phyloP scores from a whole-genome alignment of 2,329 filamentous ascomycete species.

The Biscogniauxia marginata region DNA sequence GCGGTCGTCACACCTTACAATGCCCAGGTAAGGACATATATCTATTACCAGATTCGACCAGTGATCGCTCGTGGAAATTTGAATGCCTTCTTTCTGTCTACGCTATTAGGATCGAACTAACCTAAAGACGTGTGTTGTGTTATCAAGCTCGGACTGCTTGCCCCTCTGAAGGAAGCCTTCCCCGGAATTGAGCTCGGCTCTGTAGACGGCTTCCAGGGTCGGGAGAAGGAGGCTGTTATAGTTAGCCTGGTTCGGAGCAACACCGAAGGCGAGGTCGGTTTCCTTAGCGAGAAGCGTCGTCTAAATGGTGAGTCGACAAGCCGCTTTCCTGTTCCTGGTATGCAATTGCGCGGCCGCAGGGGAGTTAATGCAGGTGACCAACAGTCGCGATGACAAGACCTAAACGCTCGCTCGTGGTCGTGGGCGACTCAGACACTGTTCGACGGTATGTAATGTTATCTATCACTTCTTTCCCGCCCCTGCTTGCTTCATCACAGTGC shows the following conservation, averaged over 20 bases:
- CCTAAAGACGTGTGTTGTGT: not conserved
- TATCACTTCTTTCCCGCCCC: slow-evolving; percentile 7
- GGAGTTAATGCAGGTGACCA: slow-evolving; percentile 29
- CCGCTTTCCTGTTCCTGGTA: not conserved
- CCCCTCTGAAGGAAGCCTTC: slow-evolving; percentile 76
- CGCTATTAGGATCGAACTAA: not conserved
- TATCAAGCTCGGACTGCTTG: slow-evolving; percentile 76
- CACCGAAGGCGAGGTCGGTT: slow-evolving; percentile 81
- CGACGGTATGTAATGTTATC: slow-evolving; percentile 63
- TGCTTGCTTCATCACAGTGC: slow-evolving; percentile 1
- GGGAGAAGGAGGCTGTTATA: slow-evolving; percentile 94
- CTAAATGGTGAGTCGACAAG: slow-evolving; percentile 71
- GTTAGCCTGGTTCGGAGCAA: slow-evolving; percentile 96
- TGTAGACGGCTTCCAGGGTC: slow-evolving; percentile 94
- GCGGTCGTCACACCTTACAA: slow-evolving; percentile 97
- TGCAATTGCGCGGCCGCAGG: slow-evolving; percentile 8
- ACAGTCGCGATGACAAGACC: slow-evolving; percentile 95
- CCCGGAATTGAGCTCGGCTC: slow-evolving; percentile 91
- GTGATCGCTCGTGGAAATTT: not conserved
- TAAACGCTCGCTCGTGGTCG: slow-evolving; percentile 82
- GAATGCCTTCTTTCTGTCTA: not conserved
- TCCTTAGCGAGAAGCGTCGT: slow-evolving; percentile 85
- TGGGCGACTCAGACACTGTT: slow-evolving; percentile 93
- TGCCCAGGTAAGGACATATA: slow-evolving; percentile 62
- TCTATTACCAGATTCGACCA: not conserved